Evolutionary conservation across 2,329 filamentous ascomycete species (phyloP), one percentile per base, ranked within the genome.

Genomic region (Chaetomium olivaceum): DNA sequence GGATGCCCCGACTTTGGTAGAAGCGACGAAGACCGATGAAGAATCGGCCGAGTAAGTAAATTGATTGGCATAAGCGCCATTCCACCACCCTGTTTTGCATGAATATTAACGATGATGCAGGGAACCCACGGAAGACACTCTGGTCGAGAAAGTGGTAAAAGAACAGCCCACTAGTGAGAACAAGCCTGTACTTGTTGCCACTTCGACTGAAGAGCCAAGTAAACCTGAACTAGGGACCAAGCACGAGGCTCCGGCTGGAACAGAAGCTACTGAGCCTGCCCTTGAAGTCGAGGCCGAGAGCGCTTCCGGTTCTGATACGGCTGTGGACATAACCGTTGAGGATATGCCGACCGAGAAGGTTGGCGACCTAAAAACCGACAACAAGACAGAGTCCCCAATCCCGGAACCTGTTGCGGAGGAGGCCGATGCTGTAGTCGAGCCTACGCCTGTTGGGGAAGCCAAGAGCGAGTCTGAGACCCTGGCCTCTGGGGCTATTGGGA

Each of bases 361-460:
- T 36, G 65, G 56, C 6, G 29, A 29, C n/a, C 19, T 58, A 9
- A 61, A 48, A 25, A 27, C 11, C 9, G 58, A 23, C 27, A 27
- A 62, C n/a, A 23, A 48, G 14, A 9, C 21, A 8, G 55, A 58
- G n/a, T 21, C 14, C 23, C 43, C 21, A 29, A 21, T 54, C 29
- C n/a, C 21, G 3, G 64, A 66, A 31, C 19, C 64, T 14, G 60
- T 36, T 7, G 50, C 25, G 23, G 58, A 46, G 2, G 65, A 70
- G 54, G 19, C 39, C 23, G 51, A 60, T 7, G 27, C 36, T 31
- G 48, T 36, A n/a, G 29, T 21, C 7, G 62, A 58, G 7, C 29
- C 62, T n/a, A 23, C 29, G 12, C 43, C 21, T 43, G 61, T 4
- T 43, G 65, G 64, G 16, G 52, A 43, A 1, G n/a, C 16, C 23